Evolutionary conservation across 495 filamentous ascomycete genomes (phyloP), one percentile per base, ranked within the genome.

Genomic region (Cenococcum geophilum): DNA sequence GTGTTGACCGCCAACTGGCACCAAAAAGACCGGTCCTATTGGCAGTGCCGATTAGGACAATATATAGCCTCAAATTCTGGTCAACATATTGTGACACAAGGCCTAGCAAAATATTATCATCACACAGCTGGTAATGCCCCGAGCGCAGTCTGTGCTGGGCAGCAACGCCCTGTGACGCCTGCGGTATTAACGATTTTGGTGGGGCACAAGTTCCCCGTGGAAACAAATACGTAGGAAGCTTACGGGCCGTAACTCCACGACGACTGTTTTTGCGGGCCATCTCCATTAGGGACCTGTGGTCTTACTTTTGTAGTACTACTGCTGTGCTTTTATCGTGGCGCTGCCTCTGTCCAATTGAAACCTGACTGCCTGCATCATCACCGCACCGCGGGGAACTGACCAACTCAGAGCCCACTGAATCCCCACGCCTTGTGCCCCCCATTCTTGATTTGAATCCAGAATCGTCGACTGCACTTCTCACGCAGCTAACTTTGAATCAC

Each of bases 401-500:
- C 27, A 32, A 14, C 40, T 45, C 40, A 45, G 11, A 14, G 14
- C 2, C 4, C 40, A 16, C 40, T 11, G 5, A 52, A 51, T 16
- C 23, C 49, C 49, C 49, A 32, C 49, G 20, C 21, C 25, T 8
- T 27, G 14, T 23, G 20, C 49, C 49, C 25, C 10, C 21, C 48
- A 11, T 51, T 14, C 48, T 22, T 23, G n/a, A n/a, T 20, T 25
- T 20, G 4, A 4, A 23, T 23, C 5, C 21, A 32, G 27, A 32
- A 32, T 16, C 25, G 6, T 27, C 18, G 8, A 14, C 49, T 16
- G 25, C 49, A 20, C 49, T 23, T 52, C 49, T 16, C 18, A 52
- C 49, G 49, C 49, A 32, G 49, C 49, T 52, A 52, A 25, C 16
- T 25, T 27, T 16, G 49, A 52, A 52, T 23, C 49, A 52, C 49